Evolutionary conservation across 768 basidiomycete genomes (phyloP), one percentile per base, ranked within the genome.

Genomic region (Ramaria sp.): DNA sequence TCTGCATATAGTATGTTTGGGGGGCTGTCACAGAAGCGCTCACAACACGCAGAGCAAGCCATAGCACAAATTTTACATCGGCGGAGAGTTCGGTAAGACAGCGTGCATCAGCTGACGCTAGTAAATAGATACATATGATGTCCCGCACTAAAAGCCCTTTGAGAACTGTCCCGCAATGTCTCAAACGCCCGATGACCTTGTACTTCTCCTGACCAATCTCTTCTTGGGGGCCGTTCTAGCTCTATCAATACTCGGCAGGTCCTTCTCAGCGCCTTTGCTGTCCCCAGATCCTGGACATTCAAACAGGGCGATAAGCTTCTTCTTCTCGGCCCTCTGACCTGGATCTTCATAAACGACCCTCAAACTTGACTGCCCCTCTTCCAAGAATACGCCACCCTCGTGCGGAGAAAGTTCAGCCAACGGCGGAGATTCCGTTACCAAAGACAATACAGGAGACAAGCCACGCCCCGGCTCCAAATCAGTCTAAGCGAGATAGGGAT

Each of bases 261-360:
- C 22, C 13, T 30, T 18, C 42, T 15, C 30, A 5, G 34, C 27
- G 24, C 27, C 45, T 24, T 10, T 47, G 34, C 43, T 37, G 12
- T 28, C 36, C 24, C 15, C 15, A 1, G 44, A 36, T 20, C 34
- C n/a, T 34, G 30, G 41, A 18, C 34, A 7, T 30, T 55, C 53
- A 41, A 85, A 61, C 60, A 87, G 64, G 52, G 66, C 72, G 75
- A 83, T 73, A 59, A 86, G 61, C 62, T 76, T 70, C 57, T 72
- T 68, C 65, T 76, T 76, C 65, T 83, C 82, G 47, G 76, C 77
- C 38, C 69, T 65, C 67, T 85, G 79, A 20, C 66, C 76, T 1
- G 83, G 82, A 65, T 87, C 84, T 62, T 83, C 82, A 58, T 86
- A 88, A 55, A 70, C 72, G 8, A 87, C 82, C 5, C 75, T 71